Conservation (phyloP, 164 flowering plant genomes). For the Nymphaea colorata region DNA sequence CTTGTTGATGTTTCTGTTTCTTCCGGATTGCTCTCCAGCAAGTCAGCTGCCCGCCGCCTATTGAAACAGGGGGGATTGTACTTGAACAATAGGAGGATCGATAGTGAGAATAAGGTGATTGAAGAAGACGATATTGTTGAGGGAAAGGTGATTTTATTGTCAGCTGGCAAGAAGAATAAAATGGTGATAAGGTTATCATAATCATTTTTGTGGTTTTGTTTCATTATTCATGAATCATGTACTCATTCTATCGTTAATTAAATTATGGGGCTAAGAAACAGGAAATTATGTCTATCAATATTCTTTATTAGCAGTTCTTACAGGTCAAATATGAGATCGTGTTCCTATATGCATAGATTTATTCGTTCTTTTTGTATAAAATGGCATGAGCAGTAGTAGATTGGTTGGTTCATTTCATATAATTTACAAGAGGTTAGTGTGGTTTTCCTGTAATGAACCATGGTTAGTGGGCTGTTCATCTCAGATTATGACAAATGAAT, state of each 20-base stretch:
- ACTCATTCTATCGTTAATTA: not conserved
- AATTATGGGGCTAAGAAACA: not conserved
- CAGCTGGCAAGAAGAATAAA: constrained; percentile 86
- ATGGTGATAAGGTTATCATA: constrained; percentile 54
- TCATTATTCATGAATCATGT: not conserved
- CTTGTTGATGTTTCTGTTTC: constrained; percentile 60
- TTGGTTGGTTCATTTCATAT: no score
- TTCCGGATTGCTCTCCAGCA: constrained; percentile 60
- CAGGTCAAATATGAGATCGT: no score
- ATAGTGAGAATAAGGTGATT: constrained; percentile 50
- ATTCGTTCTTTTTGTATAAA: no score
- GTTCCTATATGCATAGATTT: no score
- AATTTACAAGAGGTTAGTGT: no score
- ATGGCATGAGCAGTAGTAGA: no score
- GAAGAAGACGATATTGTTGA: constrained; percentile 61
- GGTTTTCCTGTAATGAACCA: no score
- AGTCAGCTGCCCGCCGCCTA: constrained; percentile 66
- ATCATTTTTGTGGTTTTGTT: constrained; percentile 4
- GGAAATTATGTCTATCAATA: not conserved
- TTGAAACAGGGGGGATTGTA: constrained; percentile 78
- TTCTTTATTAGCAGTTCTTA: no score
- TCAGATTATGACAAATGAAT: no score
- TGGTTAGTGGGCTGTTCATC: no score
- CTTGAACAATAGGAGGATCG: constrained; percentile 59
- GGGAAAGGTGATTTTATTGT: constrained; percentile 58